Base-by-base conservation (phyloP, 495 filamentous ascomycete species). In the Aspergillus haitiensis region DNA sequence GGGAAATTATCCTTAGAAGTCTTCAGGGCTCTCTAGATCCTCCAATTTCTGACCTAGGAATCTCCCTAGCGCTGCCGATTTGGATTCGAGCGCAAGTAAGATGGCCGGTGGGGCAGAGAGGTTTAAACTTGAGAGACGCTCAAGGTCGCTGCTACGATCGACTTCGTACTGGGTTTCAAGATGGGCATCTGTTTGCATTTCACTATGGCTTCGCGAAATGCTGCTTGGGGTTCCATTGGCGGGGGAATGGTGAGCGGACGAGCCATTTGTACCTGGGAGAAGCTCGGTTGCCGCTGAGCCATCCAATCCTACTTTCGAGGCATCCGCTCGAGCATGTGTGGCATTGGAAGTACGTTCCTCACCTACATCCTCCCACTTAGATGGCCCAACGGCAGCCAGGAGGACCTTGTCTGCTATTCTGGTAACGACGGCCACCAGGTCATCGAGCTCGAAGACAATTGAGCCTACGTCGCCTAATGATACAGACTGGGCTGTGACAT, bases 381-480 rank as follows among this genome's bases (percentile, higher is more conserved):
- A 74, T 1, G 77, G 77, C 7, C 77, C 77, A 2, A 78, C 74
- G 6, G 73, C 77, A 12, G 75, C 77, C 7, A 80, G 66, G 12
- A 78, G 73, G 15, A 80, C 75, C 56, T 77, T 78, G 58, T 80
- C 75, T 8, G 74, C 77, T 46, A 80, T 72, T 6, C 65, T 69
- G 32, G 77, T 80, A n/a, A 80, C 75, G 9, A 80, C 72, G 7
- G 77, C 75, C 32, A 78, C 77, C 4, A 71, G 70, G 50, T 75
- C 75, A 42, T 78, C 75, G 8, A 78, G 75, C 51, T 80, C 77
- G 36, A 80, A 80, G 45, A 80, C 77, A 46, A 80, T 80, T 5
- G 77, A 80, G 37, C 77, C 77, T 21, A 80, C 77, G 54, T 80
- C 74, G n/a, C 77, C 77, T n/a, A 80, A 63, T 8, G 77, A 77